phyloP scores from a whole-genome alignment of 225 moss, liverwort and hornwort species.

The Polytrichum formosum region DNA sequence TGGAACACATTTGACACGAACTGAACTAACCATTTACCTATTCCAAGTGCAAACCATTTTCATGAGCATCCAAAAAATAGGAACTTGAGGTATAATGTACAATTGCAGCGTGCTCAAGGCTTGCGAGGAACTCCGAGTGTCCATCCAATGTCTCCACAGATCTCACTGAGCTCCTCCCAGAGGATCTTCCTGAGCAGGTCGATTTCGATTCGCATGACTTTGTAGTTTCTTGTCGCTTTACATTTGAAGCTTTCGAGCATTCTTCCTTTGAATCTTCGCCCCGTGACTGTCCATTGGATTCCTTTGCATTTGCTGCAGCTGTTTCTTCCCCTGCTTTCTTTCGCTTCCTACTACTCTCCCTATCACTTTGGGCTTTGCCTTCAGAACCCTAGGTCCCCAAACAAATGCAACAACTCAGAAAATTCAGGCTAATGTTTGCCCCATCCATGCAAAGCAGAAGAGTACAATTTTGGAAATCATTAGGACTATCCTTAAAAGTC shows the following conservation, averaged over 20 bases:
- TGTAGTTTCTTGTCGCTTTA: slow-evolving; percentile 3
- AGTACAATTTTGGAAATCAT: not conserved
- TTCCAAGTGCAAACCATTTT: not conserved
- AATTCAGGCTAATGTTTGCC: not conserved
- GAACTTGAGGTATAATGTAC: slow-evolving; percentile 7
- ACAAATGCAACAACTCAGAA: not conserved
- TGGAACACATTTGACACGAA: not conserved
- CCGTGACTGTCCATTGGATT: slow-evolving; percentile 2
- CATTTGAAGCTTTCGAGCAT: slow-evolving; percentile 5
- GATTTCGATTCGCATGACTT: slow-evolving; percentile 17
- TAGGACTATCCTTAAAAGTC: not conserved
- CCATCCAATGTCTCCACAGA: slow-evolving; percentile 38
- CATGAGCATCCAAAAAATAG: not conserved
- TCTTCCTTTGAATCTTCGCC: slow-evolving; percentile 15
- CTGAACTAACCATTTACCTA: not conserved
- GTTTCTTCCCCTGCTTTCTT: slow-evolving; percentile 19
- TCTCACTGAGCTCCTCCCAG: slow-evolving; percentile 24
- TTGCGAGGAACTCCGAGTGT: slow-evolving; percentile 37
- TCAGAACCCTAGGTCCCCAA: not conserved
- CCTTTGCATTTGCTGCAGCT: slow-evolving; percentile 8
- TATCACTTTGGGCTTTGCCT: slow-evolving; percentile 10
- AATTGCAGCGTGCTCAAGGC: slow-evolving; percentile 39
- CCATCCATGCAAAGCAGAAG: too few species aligned
- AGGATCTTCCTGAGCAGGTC: slow-evolving; percentile 17
- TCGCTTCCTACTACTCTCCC: not conserved